Conservation (phyloP, 2,329 filamentous ascomycete genomes). For the Aureobasidium uvarum region DNA sequence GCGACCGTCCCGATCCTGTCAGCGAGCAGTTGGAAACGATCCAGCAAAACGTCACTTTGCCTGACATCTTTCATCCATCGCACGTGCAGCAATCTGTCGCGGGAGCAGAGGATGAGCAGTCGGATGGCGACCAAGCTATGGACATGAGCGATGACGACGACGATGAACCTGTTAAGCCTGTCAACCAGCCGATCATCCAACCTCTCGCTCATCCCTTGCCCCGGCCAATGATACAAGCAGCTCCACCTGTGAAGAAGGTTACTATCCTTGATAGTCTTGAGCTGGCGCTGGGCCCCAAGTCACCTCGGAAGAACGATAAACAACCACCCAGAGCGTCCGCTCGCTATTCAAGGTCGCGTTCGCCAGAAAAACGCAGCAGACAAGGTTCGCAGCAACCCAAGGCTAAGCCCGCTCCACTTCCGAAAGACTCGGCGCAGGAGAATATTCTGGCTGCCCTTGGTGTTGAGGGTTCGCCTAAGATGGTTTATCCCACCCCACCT, state of each 20-base stretch:
- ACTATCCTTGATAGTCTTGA: constrained; percentile 33
- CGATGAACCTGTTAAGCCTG: constrained; percentile 19
- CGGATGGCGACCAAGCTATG: constrained; percentile 30
- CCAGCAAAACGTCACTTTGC: background rate
- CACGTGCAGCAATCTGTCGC: constrained; percentile 29
- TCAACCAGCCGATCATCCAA: background rate
- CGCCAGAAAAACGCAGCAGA: constrained; percentile 27
- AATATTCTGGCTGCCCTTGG: constrained; percentile 40
- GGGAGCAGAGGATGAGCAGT: constrained; percentile 33
- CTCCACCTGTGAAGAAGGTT: constrained; percentile 21
- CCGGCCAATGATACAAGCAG: background rate
- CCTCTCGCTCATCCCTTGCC: constrained; percentile 6
- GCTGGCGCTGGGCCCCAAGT: constrained; percentile 35
- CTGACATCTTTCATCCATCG: background rate
- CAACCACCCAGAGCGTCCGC: constrained; percentile 27
- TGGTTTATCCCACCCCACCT: constrained; percentile 41
- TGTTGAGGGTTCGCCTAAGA: constrained; percentile 41
- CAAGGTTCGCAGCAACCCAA: constrained; percentile 22
- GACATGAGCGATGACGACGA: constrained; percentile 28
- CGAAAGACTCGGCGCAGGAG: constrained; percentile 36
- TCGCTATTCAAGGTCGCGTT: constrained; percentile 34
- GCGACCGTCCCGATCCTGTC: constrained; percentile 40
- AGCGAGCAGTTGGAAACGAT: constrained; percentile 26
- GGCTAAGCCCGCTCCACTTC: constrained; percentile 30
- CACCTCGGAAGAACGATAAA: constrained; percentile 12